Evolutionary conservation across 495 filamentous ascomycete genomes (phyloP).

Genomic region (Wilcoxina mikolae): DNA sequence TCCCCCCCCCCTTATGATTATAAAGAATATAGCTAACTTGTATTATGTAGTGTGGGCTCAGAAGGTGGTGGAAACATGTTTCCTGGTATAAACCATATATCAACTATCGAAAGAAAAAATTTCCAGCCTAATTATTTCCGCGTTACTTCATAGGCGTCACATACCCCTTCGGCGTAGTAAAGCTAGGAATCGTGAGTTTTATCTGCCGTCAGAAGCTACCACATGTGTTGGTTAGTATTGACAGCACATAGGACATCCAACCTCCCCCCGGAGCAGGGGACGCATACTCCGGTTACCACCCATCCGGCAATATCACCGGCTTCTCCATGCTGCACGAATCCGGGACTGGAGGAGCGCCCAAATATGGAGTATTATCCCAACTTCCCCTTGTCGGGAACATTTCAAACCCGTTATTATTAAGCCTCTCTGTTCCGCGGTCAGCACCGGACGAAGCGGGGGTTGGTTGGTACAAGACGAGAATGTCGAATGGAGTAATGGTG

Average conservation of each 20-base stretch:
- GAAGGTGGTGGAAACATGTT: constrained; percentile 51
- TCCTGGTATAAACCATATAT: too few relatives aligned
- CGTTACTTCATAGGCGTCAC: too few relatives aligned
- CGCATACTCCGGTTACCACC: constrained; percentile 50
- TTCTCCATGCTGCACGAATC: constrained; percentile 64
- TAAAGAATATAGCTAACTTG: not conserved
- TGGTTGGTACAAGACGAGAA: constrained; percentile 47
- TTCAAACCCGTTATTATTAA: constrained; percentile 43
- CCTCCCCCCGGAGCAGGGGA: constrained; percentile 36
- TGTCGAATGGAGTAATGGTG: constrained; percentile 40
- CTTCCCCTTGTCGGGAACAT: constrained; percentile 44
- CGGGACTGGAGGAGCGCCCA: constrained; percentile 56
- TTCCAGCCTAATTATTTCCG: too few relatives aligned
- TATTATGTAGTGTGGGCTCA: constrained; percentile 25
- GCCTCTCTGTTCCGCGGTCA: constrained; percentile 38
- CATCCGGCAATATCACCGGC: constrained; percentile 46
- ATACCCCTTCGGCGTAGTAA: constrained; percentile 54
- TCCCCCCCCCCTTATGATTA: not conserved
- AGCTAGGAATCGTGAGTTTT: constrained; percentile 40
- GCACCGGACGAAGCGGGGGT: constrained; percentile 41
- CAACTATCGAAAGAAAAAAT: too few relatives aligned
- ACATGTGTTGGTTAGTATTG: not conserved
- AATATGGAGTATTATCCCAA: constrained; percentile 58
- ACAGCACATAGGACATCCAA: constrained; percentile 34
- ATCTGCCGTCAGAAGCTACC: not conserved